phyloP scores from a whole-genome alignment of 2,329 filamentous ascomycete species.

The Fusarium tjaetaba region DNA sequence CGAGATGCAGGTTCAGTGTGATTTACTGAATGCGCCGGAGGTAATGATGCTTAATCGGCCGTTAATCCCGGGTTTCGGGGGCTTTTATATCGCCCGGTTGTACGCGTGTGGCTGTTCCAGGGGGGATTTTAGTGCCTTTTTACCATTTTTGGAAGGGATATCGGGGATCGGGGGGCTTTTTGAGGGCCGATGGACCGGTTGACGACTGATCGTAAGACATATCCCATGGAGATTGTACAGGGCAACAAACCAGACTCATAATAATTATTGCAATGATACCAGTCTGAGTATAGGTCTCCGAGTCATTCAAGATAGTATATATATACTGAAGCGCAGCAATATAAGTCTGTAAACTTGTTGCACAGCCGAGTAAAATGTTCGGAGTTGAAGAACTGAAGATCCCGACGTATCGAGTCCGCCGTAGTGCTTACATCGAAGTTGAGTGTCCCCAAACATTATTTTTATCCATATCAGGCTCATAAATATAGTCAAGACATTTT shows the following conservation, averaged over 20 bases:
- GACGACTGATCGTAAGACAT: not conserved
- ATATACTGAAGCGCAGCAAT: rapidly evolving
- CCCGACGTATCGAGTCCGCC: no score
- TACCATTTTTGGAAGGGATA: not conserved
- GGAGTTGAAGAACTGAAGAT: not conserved
- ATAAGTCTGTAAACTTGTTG: no score
- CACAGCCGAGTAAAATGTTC: no score
- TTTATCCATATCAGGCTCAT: not conserved
- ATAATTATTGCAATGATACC: not conserved
- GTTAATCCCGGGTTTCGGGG: constrained; percentile 33
- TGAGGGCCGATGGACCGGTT: not conserved
- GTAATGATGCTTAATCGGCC: constrained; percentile 6
- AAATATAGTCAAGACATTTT: not conserved
- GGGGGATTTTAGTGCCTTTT: not conserved
- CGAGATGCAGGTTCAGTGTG: not conserved
- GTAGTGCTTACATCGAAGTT: not conserved
- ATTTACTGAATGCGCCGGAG: constrained; percentile 4
- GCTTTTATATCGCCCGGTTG: constrained; percentile 12
- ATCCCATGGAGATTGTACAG: not conserved
- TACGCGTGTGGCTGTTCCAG: not conserved
- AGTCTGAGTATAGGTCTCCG: rapidly evolving
- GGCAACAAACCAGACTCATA: not conserved
- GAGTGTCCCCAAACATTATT: no score
- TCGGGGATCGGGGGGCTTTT: constrained; percentile 4
- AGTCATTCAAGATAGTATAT: no score